Percentiles rank a stretch among this genome's conserved stretches.
phyloP scores from a whole-genome alignment of 228 moss, liverwort and hornwort species.

The Sphagnum magellanicum region DNA sequence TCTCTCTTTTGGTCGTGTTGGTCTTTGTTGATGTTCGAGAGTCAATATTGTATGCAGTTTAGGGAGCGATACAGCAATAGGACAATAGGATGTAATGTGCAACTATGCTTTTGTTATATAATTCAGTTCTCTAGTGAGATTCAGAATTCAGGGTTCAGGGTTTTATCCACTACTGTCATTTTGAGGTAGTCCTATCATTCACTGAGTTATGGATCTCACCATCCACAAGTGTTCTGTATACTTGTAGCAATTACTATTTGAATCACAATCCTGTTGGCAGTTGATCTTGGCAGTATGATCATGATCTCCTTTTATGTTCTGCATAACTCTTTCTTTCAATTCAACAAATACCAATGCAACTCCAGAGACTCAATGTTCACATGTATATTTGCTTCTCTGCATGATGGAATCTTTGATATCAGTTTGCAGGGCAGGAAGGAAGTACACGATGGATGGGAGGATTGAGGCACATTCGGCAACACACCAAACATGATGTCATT shows the following conservation, averaged over 20 bases:
- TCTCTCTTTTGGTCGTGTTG: too few relatives aligned
- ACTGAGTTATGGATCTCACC: too few relatives aligned
- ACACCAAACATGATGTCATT: conserved; percentile 60
- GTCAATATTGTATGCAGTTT: too few relatives aligned
- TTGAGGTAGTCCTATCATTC: too few relatives aligned
- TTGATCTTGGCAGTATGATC: background rate
- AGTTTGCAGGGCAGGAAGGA: background rate
- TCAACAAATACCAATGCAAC: background rate
- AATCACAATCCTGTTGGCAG: background rate
- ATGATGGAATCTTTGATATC: background rate
- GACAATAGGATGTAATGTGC: too few relatives aligned
- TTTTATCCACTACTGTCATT: too few relatives aligned
- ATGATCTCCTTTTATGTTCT: background rate
- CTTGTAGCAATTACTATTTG: background rate
- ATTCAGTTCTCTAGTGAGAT: too few relatives aligned
- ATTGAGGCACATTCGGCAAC: conserved; percentile 41
- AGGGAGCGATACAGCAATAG: too few relatives aligned
- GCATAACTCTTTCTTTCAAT: background rate
- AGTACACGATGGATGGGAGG: conserved; percentile 17
- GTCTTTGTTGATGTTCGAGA: too few relatives aligned
- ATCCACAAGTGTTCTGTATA: too few relatives aligned
- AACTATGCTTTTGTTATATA: too few relatives aligned
- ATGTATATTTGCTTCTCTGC: background rate
- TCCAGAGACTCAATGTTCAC: background rate
- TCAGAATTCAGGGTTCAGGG: too few relatives aligned